Conservation (phyloP, 768 basidiomycete genomes). For the Amanita exitialis region DNA sequence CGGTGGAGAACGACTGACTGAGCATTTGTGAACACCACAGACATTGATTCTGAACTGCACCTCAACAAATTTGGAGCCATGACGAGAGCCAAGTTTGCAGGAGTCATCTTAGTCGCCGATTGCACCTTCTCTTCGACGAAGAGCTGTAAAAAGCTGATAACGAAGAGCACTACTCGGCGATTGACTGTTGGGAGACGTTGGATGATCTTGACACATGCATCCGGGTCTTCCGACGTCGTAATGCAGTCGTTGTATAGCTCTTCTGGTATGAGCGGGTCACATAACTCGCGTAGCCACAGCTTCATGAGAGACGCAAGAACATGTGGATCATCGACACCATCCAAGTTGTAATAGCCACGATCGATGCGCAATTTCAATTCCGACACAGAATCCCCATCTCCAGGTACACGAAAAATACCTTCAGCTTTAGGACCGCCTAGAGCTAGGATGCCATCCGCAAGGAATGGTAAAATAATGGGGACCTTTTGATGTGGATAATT, state of each 20-base stretch:
- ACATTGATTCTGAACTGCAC: slow-evolving; percentile 82
- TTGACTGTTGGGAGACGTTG: slow-evolving; percentile 77
- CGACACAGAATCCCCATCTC: slow-evolving; percentile 81
- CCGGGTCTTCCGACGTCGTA: slow-evolving; percentile 51
- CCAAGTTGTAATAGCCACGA: slow-evolving; percentile 82
- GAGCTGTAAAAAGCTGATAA: slow-evolving; percentile 84
- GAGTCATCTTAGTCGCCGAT: slow-evolving; percentile 78
- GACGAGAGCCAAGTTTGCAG: slow-evolving; percentile 78
- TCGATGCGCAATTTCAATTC: slow-evolving; percentile 87
- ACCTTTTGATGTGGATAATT: slow-evolving; percentile 80
- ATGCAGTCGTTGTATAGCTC: slow-evolving; percentile 91
- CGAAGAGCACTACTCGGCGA: slow-evolving; percentile 76
- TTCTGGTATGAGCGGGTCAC: slow-evolving; percentile 86
- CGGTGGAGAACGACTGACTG: slow-evolving; percentile 47
- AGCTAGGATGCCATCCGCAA: slow-evolving; percentile 85
- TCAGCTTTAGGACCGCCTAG: slow-evolving; percentile 78
- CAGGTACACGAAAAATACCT: slow-evolving; percentile 90
- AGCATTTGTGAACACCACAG: slow-evolving; percentile 84
- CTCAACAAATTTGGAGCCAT: slow-evolving; percentile 88
- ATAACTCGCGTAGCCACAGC: slow-evolving; percentile 87
- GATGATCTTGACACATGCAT: slow-evolving; percentile 66
- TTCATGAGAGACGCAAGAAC: slow-evolving; percentile 86
- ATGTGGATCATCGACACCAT: slow-evolving; percentile 85
- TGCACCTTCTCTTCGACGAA: slow-evolving; percentile 76
- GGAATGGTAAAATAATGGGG: slow-evolving; percentile 90